Evolutionary conservation across 805 yeast species (phyloP), one percentile per base, ranked within the genome.

Genomic region (Cyberlindnera americana): DNA sequence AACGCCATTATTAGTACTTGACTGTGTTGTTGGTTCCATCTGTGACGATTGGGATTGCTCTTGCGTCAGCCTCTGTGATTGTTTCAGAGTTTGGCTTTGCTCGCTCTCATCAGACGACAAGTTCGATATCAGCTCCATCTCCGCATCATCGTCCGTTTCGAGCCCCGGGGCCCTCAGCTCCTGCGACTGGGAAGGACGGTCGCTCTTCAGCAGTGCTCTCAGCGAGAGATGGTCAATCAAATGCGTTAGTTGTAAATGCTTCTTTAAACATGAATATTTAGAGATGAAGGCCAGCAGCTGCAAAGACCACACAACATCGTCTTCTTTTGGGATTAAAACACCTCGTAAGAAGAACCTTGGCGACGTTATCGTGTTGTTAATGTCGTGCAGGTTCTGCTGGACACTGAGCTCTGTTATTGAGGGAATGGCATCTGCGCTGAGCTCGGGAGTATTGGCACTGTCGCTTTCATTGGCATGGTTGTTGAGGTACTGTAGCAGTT

Each of bases 201-300:
- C 25, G 11, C 19, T 16, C 11, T 35, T 35, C 10, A 53, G 18
- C 16, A 64, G 56, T 4, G 66, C 56, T 44, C 81, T 59, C 22
- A 75, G 59, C 3, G 89, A 80, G 61, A 91, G 67, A 21, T 79
- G 77, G 12, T 85, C 82, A 8, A 89, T 79, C 33, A 89, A 64
- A 60, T 84, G 83, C 3, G 95, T 81, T 37, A 74, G 75, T 49
- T 89, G 95, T 43, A 91, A 66, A 34, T 71, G 72, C 27, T 78
- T 81, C 53, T 90, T 84, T 59, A 90, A 66, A 46, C 78, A 74
- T 0, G 96, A 81, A 55, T 93, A 91, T 61, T 91, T 91, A 5
- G 97, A 89, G 29, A 90, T 86, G 61, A 89, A 91, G 12, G 98
- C 98, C 36, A 93, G 62, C 16, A 93, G 70, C 61, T 91, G 98